Percentiles rank a stretch among this genome's conserved stretches.
phyloP scores from a whole-genome alignment of 2,329 filamentous ascomycete species.

The Exophiala sp. region DNA sequence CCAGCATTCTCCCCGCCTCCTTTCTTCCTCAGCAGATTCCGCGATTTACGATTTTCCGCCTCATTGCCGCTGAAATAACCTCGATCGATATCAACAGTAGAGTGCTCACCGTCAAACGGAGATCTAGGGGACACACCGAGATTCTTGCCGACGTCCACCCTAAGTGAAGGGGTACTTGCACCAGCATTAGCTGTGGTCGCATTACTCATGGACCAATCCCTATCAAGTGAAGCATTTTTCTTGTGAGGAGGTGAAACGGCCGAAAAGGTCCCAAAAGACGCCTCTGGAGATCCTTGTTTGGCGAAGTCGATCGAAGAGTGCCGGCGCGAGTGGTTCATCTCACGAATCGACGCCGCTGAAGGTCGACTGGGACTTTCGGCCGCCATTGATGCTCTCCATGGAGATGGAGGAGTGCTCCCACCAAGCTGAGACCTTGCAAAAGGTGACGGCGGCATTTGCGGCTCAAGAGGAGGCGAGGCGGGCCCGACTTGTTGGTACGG shows the following conservation, averaged over 20 bases:
- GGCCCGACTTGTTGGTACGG: constrained; percentile 10
- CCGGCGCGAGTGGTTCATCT: constrained; percentile 74
- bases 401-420: constrained; percentile 40
- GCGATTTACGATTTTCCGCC: constrained; percentile 61
- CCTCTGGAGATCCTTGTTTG: constrained; percentile 30
- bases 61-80: constrained; percentile 94
- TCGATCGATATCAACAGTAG: constrained; percentile 62
- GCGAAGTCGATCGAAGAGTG: constrained; percentile 81
- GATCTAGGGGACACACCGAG: constrained; percentile 29
- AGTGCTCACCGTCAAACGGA: constrained; percentile 31
- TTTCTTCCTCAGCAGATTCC: constrained; percentile 77
- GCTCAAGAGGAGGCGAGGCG: constrained; percentile 8
- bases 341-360: constrained; percentile 74
- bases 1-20: constrained; percentile 35
- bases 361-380: constrained; percentile 49
- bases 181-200: constrained; percentile 31
- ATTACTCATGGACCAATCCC: constrained; percentile 51
- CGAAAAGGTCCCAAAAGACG: background rate
- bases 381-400: constrained; percentile 40
- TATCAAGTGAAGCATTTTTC: constrained; percentile 55
- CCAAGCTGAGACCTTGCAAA: constrained; percentile 25
- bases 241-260: constrained; percentile 40
- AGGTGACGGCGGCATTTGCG: constrained; percentile 28
- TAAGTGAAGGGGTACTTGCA: constrained; percentile 28
- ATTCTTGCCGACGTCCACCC: constrained; percentile 27